Evolutionary conservation across 208 protist species (phyloP), one percentile per base, ranked within the genome.

Genomic region (Crithidia sp.): DNA sequence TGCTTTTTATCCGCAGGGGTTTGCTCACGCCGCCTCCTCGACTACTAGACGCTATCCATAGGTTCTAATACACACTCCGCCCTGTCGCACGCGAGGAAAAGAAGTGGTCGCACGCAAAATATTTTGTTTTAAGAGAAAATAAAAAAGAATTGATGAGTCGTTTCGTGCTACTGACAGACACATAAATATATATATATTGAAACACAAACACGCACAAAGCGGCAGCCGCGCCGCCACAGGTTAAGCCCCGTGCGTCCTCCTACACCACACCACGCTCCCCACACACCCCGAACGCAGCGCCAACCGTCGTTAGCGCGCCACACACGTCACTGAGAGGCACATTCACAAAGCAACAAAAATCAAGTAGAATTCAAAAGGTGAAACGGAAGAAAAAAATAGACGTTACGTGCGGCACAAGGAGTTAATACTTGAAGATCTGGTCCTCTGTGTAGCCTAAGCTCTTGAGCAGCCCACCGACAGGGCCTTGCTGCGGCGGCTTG

Each of bases 401-500:
- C 40, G 54, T 28, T 37, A 12, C 19, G 39, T 39, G 28, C 28
- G 28, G 28, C 28, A 28, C 28, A 28, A 28, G 1, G 28, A 28
- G 28, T 28, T 76, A 98, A 68, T 94, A 96, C 74, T 96, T 98
- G 62, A 88, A 96, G 45, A 97, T 87, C 70, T 95, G 87, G 14
- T 89, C 80, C 52, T 85, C 83, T 37, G 80, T 88, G 79, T 95
- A 98, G 65, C 88, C 89, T 57, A 96, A 54, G 6, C 87, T 64
- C 49, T 85, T 83, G 47, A 97, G 78, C 16, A 95, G 65, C 1
- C 95, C 91, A 9, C 52, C 70, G 0, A 97, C 66, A 2, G 79
- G 70, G 19, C 95, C 92, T 73, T 97, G 93, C 72, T 88, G 77
- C 7, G 84, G 86, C 13, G 84, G 79, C 80, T 86, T 89, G 54